Conservation (phyloP, 1,284 basidiomycete genomes). For the Ganoderma boninense region DNA sequence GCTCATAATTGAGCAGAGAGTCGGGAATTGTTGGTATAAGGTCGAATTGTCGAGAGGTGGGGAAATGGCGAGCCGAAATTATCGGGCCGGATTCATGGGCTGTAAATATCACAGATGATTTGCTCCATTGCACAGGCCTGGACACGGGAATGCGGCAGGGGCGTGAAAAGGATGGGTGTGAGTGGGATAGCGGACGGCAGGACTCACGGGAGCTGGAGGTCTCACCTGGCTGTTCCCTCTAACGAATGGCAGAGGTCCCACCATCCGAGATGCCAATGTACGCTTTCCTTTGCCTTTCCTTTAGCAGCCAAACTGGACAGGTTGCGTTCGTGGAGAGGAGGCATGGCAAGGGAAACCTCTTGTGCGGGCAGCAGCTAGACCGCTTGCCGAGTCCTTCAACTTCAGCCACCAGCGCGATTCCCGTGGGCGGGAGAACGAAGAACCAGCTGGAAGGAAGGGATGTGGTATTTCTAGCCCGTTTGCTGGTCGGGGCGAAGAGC, state of each 20-base stretch:
- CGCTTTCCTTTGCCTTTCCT: slow-evolving; percentile 63
- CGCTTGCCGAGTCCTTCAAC: not conserved
- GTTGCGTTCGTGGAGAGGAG: slow-evolving; percentile 39
- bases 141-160: not conserved
- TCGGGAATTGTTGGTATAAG: slow-evolving; percentile 53
- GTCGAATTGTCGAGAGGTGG: slow-evolving; percentile 69
- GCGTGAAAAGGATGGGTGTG: not conserved
- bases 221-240: slow-evolving; percentile 63
- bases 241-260: slow-evolving; percentile 74
- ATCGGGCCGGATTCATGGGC: slow-evolving; percentile 67
- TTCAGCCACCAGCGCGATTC: slow-evolving; percentile 7
- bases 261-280: slow-evolving; percentile 70
- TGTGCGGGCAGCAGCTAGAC: not conserved
- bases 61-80: slow-evolving; percentile 71
- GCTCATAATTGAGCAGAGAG: slow-evolving; percentile 60
- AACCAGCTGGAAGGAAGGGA: not conserved
- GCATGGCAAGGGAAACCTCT: not conserved
- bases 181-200: not conserved
- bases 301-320: slow-evolving; percentile 54
- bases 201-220: slow-evolving; percentile 1
- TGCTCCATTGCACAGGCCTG: slow-evolving; percentile 77
- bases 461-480: not conserved
- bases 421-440: not conserved
- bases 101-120: slow-evolving; percentile 71
- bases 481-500: not conserved